Evolutionary conservation across 768 basidiomycete genomes (phyloP).

Genomic region (Chiua virens): DNA sequence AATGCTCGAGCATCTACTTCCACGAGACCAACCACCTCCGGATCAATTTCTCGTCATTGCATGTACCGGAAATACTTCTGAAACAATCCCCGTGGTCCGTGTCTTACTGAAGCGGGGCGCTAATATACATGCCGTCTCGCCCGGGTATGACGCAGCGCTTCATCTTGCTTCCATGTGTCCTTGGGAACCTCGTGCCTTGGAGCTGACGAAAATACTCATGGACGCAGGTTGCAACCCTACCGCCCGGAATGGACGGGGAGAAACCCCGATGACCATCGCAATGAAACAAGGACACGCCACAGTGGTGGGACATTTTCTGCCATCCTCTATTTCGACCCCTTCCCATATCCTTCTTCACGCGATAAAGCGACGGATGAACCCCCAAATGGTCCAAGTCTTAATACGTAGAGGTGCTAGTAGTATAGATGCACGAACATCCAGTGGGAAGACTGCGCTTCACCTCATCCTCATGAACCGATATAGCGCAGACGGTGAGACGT

Average conservation of each 20-base stretch:
- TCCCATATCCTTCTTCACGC: too few species aligned
- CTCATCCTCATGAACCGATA: not conserved
- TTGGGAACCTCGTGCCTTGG: conserved; percentile 3
- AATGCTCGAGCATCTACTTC: conserved; percentile 1
- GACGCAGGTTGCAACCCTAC: not conserved
- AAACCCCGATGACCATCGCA: not conserved
- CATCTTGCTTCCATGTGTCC: not conserved
- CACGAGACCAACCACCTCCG: not conserved
- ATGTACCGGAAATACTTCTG: not conserved
- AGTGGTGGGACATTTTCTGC: not conserved
- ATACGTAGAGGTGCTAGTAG: too few species aligned
- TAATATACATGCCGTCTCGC: not conserved
- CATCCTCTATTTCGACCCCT: not conserved
- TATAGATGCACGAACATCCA: too few species aligned
- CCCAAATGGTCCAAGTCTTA: too few species aligned
- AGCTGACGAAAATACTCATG: not conserved
- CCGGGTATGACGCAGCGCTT: not conserved
- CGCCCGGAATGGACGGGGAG: not conserved
- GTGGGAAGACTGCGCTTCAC: not conserved
- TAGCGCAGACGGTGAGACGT: too few species aligned
- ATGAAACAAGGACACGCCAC: not conserved
- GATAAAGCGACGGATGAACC: too few species aligned
- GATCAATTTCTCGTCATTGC: not conserved
- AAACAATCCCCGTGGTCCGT: not conserved
- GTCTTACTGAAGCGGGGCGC: conserved; percentile 5